A percentile compares a stretch with the other conserved stretches of the same genome.
These are phyloP conservation scores for Coccomyxa sp. DNA, from an alignment of 139 green algal species.

Conservation along the genomic window DNA sequence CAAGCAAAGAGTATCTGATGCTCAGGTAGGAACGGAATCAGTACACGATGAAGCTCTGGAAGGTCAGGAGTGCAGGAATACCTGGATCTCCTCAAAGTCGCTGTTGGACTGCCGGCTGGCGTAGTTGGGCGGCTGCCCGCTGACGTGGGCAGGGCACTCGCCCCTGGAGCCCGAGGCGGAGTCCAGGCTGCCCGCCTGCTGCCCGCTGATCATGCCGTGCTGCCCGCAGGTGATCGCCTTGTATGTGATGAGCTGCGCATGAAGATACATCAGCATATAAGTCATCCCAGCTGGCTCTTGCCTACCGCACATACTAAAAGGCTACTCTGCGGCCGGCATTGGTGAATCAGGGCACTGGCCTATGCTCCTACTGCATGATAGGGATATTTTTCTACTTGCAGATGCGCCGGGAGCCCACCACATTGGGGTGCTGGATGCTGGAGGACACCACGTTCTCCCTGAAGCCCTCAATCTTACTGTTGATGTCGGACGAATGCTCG, in stretches of 20 bases:
- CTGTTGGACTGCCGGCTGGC: neutral
- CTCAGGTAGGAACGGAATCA: no score
- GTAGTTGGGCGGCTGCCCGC: no score
- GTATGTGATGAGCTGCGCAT: no score
- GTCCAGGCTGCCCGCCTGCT: neutral
- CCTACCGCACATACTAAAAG: no score
- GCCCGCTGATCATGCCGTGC: neutral
- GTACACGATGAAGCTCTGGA: no score
- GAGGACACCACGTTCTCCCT: conserved; percentile 23
- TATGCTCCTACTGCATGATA: neutral
- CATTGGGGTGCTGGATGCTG: conserved; percentile 19
- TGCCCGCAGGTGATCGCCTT: conserved; percentile 18
- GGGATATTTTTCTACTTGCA: no score
- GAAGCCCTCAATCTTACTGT: conserved; percentile 3
- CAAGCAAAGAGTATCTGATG: no score
- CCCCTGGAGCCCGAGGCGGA: neutral
- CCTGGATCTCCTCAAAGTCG: neutral
- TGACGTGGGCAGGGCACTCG: no score
- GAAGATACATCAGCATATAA: no score
- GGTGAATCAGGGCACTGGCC: neutral
- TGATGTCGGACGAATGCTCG: neutral
- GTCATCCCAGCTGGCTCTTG: no score
- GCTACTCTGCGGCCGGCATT: neutral
- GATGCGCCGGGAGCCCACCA: conserved; percentile 16
- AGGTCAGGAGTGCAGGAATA: no score